Conservation (phyloP, 169 alveolate species). For the Eimeria necatrix region DNA sequence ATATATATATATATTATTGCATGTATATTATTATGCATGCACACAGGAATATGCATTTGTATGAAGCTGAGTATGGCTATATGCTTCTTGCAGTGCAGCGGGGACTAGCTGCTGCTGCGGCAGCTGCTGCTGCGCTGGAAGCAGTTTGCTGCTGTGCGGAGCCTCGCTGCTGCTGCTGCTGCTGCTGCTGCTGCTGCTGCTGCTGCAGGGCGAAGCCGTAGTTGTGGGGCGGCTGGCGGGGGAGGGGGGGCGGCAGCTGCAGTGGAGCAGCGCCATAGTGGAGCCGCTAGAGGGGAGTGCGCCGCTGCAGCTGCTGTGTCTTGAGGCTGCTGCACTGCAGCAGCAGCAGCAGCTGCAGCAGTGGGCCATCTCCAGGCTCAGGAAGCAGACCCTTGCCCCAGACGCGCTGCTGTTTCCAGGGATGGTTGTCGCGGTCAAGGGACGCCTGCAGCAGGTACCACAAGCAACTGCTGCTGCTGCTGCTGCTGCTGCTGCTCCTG, state of each 20-base stretch:
- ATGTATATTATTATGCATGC: too few species aligned
- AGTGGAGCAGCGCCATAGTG: slow-evolving; percentile 43
- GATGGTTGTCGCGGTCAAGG: slow-evolving; percentile 66
- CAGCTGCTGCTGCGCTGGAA: too few species aligned
- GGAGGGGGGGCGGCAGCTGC: slow-evolving; percentile 59
- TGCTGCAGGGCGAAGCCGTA: slow-evolving; percentile 6
- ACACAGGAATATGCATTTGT: not conserved
- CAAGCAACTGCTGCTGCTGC: slow-evolving; percentile 5
- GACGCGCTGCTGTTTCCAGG: slow-evolving; percentile 58
- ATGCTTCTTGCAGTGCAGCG: too few species aligned
- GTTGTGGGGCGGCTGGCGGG: slow-evolving; percentile 60
- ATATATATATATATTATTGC: not conserved
- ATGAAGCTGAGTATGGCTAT: too few species aligned
- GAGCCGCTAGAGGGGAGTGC: slow-evolving; percentile 61
- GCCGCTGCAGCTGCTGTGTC: slow-evolving; percentile 65
- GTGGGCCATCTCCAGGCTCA: slow-evolving; percentile 56
- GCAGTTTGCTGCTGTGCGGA: too few species aligned
- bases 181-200: not conserved
- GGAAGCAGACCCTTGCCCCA: slow-evolving; percentile 41
- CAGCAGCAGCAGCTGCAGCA: slow-evolving; percentile 76
- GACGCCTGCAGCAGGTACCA: slow-evolving; percentile 74
- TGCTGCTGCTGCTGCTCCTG: not conserved
- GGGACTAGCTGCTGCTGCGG: too few species aligned
- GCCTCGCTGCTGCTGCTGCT: too few species aligned
- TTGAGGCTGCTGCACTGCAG: slow-evolving; percentile 49